A percentile compares a stretch with the other conserved stretches of the same genome.
Evolutionary conservation across 345 rosid species (phyloP).

Genomic region (Mallotus nudiflorus): DNA sequence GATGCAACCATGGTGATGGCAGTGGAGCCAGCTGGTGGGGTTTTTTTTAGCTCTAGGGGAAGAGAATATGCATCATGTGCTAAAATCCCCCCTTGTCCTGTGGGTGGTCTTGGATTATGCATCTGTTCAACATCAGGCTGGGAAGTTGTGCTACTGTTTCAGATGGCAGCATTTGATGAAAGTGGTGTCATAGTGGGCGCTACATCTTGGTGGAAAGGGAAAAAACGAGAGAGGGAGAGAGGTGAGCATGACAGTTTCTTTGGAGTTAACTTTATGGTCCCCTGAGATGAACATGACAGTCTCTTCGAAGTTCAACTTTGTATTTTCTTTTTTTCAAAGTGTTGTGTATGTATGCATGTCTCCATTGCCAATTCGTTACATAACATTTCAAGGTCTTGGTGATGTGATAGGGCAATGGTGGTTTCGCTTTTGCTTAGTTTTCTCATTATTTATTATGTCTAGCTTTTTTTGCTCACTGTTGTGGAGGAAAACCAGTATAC

Average conservation of each 20-base stretch:
- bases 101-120: constrained; percentile 1
- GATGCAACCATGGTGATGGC: not conserved
- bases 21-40: constrained; percentile 10
- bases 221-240: not conserved
- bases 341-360: not conserved
- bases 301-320: not conserved
- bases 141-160: not conserved
- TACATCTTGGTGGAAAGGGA: not conserved
- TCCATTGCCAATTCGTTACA: not conserved
- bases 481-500: not conserved
- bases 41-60: not conserved
- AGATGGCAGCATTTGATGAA: constrained; percentile 10
- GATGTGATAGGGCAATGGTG: not conserved
- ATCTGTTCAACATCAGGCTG: not conserved
- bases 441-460: not conserved
- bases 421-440: not conserved
- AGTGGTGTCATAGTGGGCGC: not conserved
- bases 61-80: constrained; percentile 3
- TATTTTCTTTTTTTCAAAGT: not conserved
- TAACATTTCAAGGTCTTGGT: not conserved
- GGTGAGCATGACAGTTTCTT: not conserved
- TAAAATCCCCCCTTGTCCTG: not conserved
- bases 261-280: not conserved
- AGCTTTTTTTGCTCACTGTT: not conserved
- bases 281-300: not conserved